Evolutionary conservation across 2,329 filamentous ascomycete species (phyloP).

Genomic region (Tolypocladium tropicale): DNA sequence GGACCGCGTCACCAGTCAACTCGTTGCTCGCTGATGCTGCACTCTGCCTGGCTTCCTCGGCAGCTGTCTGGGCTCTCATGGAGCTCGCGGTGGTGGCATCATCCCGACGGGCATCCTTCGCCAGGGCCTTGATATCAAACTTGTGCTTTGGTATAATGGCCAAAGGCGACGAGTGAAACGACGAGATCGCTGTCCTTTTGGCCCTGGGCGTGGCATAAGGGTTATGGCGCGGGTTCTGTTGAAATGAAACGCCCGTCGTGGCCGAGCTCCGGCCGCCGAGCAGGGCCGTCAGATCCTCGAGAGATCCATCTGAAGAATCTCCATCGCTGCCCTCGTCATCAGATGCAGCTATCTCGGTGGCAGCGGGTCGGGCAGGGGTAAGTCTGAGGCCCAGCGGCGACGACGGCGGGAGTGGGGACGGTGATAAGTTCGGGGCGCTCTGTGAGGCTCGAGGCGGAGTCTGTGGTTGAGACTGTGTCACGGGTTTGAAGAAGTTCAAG

Average conservation of each 20-base stretch:
- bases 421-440: conserved; percentile 9
- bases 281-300: conserved; percentile 36
- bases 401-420: conserved; percentile 13
- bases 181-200: conserved; percentile 32
- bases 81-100: conserved; percentile 48
- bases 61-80: conserved; percentile 28
- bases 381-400: conserved; percentile 14
- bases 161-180: conserved; percentile 35
- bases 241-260: conserved; percentile 4
- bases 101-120: conserved; percentile 49
- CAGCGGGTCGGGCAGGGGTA: conserved; percentile 14
- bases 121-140: conserved; percentile 52
- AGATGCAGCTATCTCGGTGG: conserved; percentile 51
- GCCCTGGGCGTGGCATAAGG: conserved; percentile 32
- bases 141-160: conserved; percentile 45
- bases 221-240: conserved; percentile 6
- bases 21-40: conserved; percentile 2
- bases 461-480: conserved; percentile 6
- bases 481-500: conserved; percentile 27
- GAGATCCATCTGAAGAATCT: conserved; percentile 43
- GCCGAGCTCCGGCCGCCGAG: conserved; percentile 15
- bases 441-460: conserved; percentile 4
- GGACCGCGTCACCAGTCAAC: conserved; percentile 14
- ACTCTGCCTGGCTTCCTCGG: conserved; percentile 11
- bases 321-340: conserved; percentile 60